Base-by-base conservation (phyloP, 805 yeast species). In the Candida peoriensis region DNA sequence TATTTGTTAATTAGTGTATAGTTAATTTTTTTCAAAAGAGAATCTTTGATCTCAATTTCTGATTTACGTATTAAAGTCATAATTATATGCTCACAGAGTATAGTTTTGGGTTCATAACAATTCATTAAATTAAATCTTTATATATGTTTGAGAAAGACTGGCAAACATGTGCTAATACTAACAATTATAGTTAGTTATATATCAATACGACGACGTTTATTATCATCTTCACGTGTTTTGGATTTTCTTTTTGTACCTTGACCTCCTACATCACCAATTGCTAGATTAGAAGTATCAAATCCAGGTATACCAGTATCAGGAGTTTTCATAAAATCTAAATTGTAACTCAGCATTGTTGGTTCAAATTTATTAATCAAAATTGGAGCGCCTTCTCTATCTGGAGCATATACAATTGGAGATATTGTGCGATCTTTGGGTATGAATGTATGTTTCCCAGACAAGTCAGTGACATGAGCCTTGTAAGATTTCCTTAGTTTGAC, bases 401-500 rank as follows among this genome's bases (percentile, higher is more conserved):
- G 56, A 5, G 54, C 55, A 30, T 60, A 60, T 2, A 60, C 68
- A 3, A 64, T 42, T 6, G 61, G 61, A 2, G 71, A 61, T 10
- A 68, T 49, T 2, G 59, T 55, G 24, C 65, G 45, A 8, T 60
- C 68, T 5, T 60, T 68, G n/a, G 85, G 83, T 26, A 82, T 76
- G 24, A 66, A 51, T 6, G 47, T 67, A 46, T 78, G 85, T 52
- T 79, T 81, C 2, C 89, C 97, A 0, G 96, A 84, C 20, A 93
- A 64, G 47, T 89, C 97, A 24, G 73, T 68, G 11, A 93, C 82
- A 55, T 90, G 97, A 44, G 89, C 88, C 58, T 93, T 93, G 62
- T 93, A 93, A 0, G 97, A 87, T 60, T 93, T 93, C 49, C 98
- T 72, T 36, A 93, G 71, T 61, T 93, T 93, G 24, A 88, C 88